These are phyloP conservation scores for Yamadazyma blattariae DNA, from an alignment of 1,139 yeast species.

Conservation along the genomic window DNA sequence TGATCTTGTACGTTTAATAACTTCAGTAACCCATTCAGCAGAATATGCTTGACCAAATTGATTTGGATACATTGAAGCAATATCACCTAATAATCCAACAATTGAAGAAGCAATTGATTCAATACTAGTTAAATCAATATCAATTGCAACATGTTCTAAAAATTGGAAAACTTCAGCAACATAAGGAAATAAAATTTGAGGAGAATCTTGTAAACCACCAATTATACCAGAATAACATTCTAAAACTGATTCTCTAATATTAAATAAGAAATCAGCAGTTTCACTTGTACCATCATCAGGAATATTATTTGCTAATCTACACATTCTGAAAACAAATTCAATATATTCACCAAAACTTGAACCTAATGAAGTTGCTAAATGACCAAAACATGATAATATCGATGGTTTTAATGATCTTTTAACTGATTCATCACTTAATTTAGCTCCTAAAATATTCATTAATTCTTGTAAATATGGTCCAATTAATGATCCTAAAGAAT, in stretches of 20 bases:
- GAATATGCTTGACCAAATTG: constrained; percentile 62
- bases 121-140: constrained; percentile 54
- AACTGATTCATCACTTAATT: constrained; percentile 62
- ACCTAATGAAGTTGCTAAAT: constrained; percentile 88
- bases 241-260: constrained; percentile 78
- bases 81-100: constrained; percentile 88
- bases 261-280: constrained; percentile 69
- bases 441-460: constrained; percentile 77
- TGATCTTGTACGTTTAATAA: constrained; percentile 70
- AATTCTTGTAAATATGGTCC: constrained; percentile 74
- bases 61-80: constrained; percentile 85
- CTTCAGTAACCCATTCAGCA: constrained; percentile 75
- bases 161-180: constrained; percentile 71
- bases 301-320: constrained; percentile 52
- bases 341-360: constrained; percentile 70
- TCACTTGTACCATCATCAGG: constrained; percentile 66
- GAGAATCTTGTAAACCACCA: constrained; percentile 73
- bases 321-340: constrained; percentile 72
- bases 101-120: constrained; percentile 75
- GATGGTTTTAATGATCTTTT: constrained; percentile 83
- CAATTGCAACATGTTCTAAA: constrained; percentile 57
- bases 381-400: constrained; percentile 94
- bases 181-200: constrained; percentile 65
- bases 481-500: constrained; percentile 74
- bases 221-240: constrained; percentile 96